Conservation (phyloP, 1,284 basidiomycete species). For the Ceratobasidium theobromae region DNA sequence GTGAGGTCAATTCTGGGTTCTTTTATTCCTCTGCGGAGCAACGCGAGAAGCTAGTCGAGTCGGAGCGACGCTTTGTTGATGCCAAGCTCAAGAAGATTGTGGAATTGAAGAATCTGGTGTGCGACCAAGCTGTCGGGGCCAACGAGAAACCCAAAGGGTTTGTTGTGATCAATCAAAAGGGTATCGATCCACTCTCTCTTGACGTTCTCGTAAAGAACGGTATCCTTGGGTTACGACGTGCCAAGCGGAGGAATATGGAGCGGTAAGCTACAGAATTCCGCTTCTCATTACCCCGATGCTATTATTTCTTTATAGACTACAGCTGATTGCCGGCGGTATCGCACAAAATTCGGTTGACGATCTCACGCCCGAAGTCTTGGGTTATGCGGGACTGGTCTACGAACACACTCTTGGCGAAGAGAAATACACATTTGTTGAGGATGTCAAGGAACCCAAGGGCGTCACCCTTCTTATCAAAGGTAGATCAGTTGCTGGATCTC, state of each 20-base stretch:
- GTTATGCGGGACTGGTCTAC: constrained; percentile 98
- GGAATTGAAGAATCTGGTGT: constrained; percentile 94
- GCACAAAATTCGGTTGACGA: constrained; percentile 99
- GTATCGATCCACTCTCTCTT: constrained; percentile 96
- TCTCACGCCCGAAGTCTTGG: constrained; percentile 85
- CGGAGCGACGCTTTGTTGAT: constrained; percentile 93
- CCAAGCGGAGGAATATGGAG: constrained; percentile 98
- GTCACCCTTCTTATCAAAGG: constrained; percentile 98
- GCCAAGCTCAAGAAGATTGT: constrained; percentile 96
- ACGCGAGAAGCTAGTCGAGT: constrained; percentile 98
- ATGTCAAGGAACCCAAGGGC: constrained; percentile 94
- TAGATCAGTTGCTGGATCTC: constrained; percentile 38
- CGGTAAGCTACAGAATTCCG: constrained; percentile 55
- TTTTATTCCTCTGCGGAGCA: constrained; percentile 99
- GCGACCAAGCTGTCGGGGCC: constrained; percentile 86
- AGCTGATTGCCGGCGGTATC: constrained; percentile 91
- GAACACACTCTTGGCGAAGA: constrained; percentile 99
- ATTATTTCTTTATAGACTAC: constrained; percentile 57
- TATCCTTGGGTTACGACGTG: constrained; percentile 90
- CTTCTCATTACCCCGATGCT: background rate
- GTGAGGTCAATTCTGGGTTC: constrained; percentile 99
- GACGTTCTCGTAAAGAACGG: constrained; percentile 97
- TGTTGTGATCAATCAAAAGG: constrained; percentile 98
- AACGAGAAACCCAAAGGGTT: constrained; percentile 73
- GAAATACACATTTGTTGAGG: constrained; percentile 98